phyloP scores from a whole-genome alignment of 1,139 yeast species.

The Diutina neorugosa region DNA sequence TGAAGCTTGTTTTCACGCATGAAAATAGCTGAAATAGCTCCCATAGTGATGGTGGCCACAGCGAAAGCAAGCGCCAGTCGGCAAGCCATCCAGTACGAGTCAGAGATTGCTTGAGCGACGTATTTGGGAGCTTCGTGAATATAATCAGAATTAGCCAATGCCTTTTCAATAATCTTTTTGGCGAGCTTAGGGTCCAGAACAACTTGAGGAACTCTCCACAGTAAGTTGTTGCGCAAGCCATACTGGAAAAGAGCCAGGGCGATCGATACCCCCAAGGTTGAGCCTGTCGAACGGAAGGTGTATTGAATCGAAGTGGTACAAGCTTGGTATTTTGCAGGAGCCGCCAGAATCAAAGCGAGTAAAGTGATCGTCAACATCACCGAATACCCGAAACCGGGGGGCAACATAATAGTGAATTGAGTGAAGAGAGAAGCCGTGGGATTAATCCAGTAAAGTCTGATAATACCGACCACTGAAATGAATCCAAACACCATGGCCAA shows the following conservation, averaged over 20 bases:
- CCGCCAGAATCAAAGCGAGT: slow-evolving; percentile 54
- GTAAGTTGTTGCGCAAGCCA: slow-evolving; percentile 6
- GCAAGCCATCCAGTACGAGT: slow-evolving; percentile 38
- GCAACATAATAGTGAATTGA: slow-evolving; percentile 22
- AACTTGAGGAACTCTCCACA: slow-evolving; percentile 12
- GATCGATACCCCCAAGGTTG: slow-evolving; percentile 58
- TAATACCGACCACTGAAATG: slow-evolving; percentile 33
- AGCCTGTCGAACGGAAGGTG: slow-evolving; percentile 64
- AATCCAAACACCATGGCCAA: slow-evolving; percentile 35
- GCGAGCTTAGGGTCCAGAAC: slow-evolving; percentile 19
- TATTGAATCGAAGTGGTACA: slow-evolving; percentile 67
- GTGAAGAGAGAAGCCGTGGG: slow-evolving; percentile 28
- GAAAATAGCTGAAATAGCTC: slow-evolving; percentile 22
- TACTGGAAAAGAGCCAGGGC: slow-evolving; percentile 56
- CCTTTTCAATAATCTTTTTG: slow-evolving; percentile 32
- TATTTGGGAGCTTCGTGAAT: slow-evolving; percentile 36
- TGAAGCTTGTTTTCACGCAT: slow-evolving; percentile 36
- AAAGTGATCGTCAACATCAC: slow-evolving; percentile 55
- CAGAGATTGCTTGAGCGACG: slow-evolving; percentile 31
- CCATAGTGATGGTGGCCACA: slow-evolving; percentile 23
- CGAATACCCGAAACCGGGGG: slow-evolving; percentile 50
- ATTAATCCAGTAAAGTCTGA: slow-evolving; percentile 24
- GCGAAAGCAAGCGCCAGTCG: slow-evolving; percentile 42
- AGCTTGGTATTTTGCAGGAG: slow-evolving; percentile 53
- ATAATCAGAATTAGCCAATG: slow-evolving; percentile 47